Base-by-base conservation (phyloP, 2,329 filamentous ascomycete genomes). In the Aspergillus floridensis region DNA sequence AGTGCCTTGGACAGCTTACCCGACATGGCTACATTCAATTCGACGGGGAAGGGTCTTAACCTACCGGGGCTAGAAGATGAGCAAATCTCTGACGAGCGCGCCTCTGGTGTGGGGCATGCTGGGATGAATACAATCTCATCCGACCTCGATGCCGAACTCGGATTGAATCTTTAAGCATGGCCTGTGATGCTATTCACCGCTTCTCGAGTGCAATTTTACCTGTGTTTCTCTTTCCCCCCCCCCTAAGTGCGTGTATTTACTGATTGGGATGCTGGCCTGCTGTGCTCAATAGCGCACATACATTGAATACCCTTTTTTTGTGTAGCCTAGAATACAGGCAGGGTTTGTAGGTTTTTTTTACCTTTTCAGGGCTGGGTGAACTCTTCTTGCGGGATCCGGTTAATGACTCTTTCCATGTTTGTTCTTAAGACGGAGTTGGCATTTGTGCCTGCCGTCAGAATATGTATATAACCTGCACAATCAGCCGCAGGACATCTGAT, bases 111-210 rank as follows among this genome's bases (percentile, higher is more conserved):
- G 24, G 32, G 57, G 24, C 57, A 53, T n/a, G 12, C 58, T n/a
- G 66, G 65, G 12, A 35, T 54, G 22, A 55, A 58, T 46, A 22
- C 53, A 10, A 51, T 61, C 12, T 49, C 55, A 14, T 29, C 62
- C 16, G 62, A 62, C 48, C 61, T 68, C 5, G 67, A 68, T 19
- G 57, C 65, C 32, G 67, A 67, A 10, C 59, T 69, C 44, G 66
- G 65, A 3, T 57, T 67, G 44, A 60, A 57, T 49, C 49, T 68
- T 24, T 62, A 41, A 60, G 52, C 12, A 35, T 29, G 59, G 48
- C 35, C 22, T 32, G 32, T 49, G n/a, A 46, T 35, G 21, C 32
- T 35, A 4, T 11, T 49, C 52, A 16, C 22, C 44, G 38, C 55
- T 46, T 52, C 31, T 38, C 31, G 12, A 52, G 24, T 55, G 16